Percentiles rank a stretch among this genome's conserved stretches.
Conservation (phyloP, 352 stramenopile species). For the Phytophthora ohioensis region DNA sequence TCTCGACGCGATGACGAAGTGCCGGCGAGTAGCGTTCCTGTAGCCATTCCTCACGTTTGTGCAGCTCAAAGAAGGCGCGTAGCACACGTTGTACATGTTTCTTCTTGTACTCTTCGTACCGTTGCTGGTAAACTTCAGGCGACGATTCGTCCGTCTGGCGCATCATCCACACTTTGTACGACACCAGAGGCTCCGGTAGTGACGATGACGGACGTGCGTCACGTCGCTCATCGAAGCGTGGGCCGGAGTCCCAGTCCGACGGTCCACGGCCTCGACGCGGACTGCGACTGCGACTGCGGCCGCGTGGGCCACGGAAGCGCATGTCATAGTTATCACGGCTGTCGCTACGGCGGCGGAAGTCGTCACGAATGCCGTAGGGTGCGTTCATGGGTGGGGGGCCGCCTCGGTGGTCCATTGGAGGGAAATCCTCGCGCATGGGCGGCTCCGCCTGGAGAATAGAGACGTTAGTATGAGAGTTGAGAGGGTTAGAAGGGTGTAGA, state of each 20-base stretch:
- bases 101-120: slow-evolving; percentile 92
- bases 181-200: slow-evolving; percentile 75
- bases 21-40: slow-evolving; percentile 86
- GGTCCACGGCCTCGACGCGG: slow-evolving; percentile 19
- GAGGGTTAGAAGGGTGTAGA: neutral
- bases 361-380: slow-evolving; percentile 39
- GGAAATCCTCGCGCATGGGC: slow-evolving; percentile 57
- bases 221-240: slow-evolving; percentile 39
- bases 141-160: slow-evolving; percentile 82
- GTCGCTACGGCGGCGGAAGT: slow-evolving; percentile 44
- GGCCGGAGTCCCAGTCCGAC: slow-evolving; percentile 34
- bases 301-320: slow-evolving; percentile 40
- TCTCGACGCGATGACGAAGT: slow-evolving; percentile 71
- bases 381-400: slow-evolving; percentile 42
- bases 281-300: slow-evolving; percentile 47
- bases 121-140: slow-evolving; percentile 85
- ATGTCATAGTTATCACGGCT: slow-evolving; percentile 46
- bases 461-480: neutral
- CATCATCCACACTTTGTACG: slow-evolving; percentile 92
- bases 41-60: slow-evolving; percentile 90
- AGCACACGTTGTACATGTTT: slow-evolving; percentile 83
- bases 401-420: slow-evolving; percentile 45
- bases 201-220: slow-evolving; percentile 48
- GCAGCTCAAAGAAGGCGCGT: slow-evolving; percentile 85
- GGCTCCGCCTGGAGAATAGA: slow-evolving; percentile 36